phyloP scores from a whole-genome alignment of 805 yeast genomes.

The Ogataea sp. region DNA sequence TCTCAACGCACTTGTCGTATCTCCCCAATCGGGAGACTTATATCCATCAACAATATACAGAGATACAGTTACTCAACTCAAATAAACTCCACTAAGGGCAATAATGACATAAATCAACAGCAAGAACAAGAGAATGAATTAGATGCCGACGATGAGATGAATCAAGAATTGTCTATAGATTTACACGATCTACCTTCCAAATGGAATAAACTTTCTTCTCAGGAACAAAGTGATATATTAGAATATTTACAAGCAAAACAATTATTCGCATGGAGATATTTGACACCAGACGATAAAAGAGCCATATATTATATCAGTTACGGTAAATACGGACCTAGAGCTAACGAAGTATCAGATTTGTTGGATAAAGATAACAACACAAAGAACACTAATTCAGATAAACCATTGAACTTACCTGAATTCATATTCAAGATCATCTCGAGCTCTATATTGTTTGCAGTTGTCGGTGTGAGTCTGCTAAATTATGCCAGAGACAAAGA shows the following conservation, averaged over 20 bases:
- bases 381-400: not conserved
- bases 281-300: constrained; percentile 44
- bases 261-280: constrained; percentile 28
- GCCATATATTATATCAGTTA: constrained; percentile 52
- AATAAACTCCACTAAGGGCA: too few species aligned
- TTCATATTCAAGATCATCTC: constrained; percentile 25
- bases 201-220: constrained; percentile 26
- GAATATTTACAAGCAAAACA: constrained; percentile 28
- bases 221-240: constrained; percentile 27
- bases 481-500: constrained; percentile 25
- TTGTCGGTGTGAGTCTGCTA: constrained; percentile 24
- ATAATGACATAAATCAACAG: too few species aligned
- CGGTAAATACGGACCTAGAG: constrained; percentile 60
- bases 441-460: constrained; percentile 24
- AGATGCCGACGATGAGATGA: too few species aligned
- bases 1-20: too few species aligned
- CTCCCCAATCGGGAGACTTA: too few species aligned
- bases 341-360: constrained; percentile 5
- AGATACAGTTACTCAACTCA: too few species aligned
- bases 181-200: constrained; percentile 20
- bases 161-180: constrained; percentile 23
- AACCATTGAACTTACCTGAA: constrained; percentile 21
- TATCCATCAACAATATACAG: too few species aligned
- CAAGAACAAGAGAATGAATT: too few species aligned
- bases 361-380: not conserved